Evolutionary conservation across 2,329 filamentous ascomycete species (phyloP), one percentile per base, ranked within the genome.

Genomic region (Exophiala calicioides): DNA sequence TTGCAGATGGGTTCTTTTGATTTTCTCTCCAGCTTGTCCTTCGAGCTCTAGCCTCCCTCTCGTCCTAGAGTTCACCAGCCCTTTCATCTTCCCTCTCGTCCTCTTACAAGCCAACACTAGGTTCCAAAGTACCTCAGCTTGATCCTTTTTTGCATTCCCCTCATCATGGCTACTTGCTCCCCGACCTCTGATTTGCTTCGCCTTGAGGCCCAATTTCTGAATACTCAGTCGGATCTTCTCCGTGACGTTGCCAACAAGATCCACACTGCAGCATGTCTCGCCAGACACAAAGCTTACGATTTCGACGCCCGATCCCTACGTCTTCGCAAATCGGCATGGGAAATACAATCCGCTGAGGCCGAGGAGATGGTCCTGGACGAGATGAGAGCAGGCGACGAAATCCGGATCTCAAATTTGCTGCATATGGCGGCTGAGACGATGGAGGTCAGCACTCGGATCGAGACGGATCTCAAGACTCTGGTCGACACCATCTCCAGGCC

Each of bases 271-370:
- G 40, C 41, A 4, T 40, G 30, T 18, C 13, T 50, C 4, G 23
- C 45, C 30, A 18, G 23, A 2, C 45, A 35, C 35, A 45, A 44
- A 26, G 30, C 33, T 31, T 36, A 50, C 10, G 40, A 45, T 26
- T 21, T 44, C 7, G 47, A 50, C n/a, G 19, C 23, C 4, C 27
- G 24, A 24, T 23, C 36, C 34, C 10, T 19, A 6, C 9, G 23
- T 40, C 29, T 50, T 12, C 31, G 47, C 15, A 50, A 50, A 18
- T 19, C 29, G 23, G 39, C 46, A 16, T 44, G 29, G 39, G 34
- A 42, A 8, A 9, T 18, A 29, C 41, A 21, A 23, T 31, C 32
- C 20, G 36, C 18, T 18, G 21, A 39, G 7, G 21, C 13, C 12
- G 7, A 9, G 2, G 5, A 5, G 36, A 39, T 12, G 23, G 12